phyloP scores from a whole-genome alignment of 2,329 filamentous ascomycete species.

The Hypoxylon sp. region DNA sequence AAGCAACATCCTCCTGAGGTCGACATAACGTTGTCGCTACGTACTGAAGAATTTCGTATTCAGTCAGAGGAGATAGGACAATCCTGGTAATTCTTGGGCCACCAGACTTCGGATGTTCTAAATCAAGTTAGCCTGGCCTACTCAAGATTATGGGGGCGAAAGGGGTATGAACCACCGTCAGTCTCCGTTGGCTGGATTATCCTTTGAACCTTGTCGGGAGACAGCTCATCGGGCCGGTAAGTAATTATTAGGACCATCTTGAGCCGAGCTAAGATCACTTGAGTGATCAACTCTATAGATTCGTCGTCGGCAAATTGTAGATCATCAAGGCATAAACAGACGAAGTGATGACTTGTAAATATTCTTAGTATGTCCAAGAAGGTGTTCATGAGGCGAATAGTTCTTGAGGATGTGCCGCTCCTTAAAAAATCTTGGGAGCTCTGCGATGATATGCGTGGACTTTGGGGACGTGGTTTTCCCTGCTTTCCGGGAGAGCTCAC shows the following conservation, averaged over 20 bases:
- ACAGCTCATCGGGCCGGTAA: slow-evolving; percentile 76
- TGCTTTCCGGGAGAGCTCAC: slow-evolving; percentile 59
- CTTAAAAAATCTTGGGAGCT: slow-evolving; percentile 73
- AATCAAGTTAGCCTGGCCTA: slow-evolving; percentile 32
- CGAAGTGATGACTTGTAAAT: slow-evolving; percentile 85
- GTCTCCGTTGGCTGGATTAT: slow-evolving; percentile 69
- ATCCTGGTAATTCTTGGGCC: slow-evolving; percentile 77
- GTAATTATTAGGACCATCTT: slow-evolving; percentile 88
- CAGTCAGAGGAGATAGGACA: slow-evolving; percentile 78
- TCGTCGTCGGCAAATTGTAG: slow-evolving; percentile 92
- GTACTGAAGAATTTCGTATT: slow-evolving; percentile 85
- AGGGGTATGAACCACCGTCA: slow-evolving; percentile 60
- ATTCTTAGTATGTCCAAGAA: slow-evolving; percentile 88
- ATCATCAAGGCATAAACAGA: slow-evolving; percentile 91
- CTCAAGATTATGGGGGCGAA: neutral
- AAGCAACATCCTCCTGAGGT: slow-evolving; percentile 77
- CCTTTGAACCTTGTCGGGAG: slow-evolving; percentile 67
- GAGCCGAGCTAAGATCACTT: slow-evolving; percentile 83
- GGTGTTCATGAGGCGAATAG: slow-evolving; percentile 85
- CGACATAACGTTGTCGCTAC: slow-evolving; percentile 86
- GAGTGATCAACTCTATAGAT: slow-evolving; percentile 84
- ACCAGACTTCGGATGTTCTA: slow-evolving; percentile 62
- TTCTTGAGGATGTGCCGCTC: slow-evolving; percentile 71
- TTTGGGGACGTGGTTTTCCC: slow-evolving; percentile 53
- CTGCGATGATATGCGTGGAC: slow-evolving; percentile 61